Evolutionary conservation across 768 basidiomycete genomes (phyloP).

Genomic region (Termitomyces eurrhizus): DNA sequence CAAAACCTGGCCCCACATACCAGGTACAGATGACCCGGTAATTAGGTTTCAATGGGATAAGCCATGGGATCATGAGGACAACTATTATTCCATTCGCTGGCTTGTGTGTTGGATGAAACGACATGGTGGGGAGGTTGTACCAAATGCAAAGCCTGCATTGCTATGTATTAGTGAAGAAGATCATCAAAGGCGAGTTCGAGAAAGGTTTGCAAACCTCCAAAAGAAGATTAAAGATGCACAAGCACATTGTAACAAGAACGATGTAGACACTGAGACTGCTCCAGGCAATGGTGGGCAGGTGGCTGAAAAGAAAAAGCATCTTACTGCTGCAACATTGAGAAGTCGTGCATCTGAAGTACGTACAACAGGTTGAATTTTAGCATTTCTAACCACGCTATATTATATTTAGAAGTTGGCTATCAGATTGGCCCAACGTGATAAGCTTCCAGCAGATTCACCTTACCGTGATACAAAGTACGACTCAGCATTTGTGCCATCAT

Average conservation of each 20-base stretch:
- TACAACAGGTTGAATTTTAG: neutral
- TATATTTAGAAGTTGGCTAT: conserved; percentile 10
- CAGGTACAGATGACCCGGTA: neutral
- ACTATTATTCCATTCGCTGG: neutral
- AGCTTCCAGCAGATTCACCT: neutral
- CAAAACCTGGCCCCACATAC: neutral
- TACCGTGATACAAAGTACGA: neutral
- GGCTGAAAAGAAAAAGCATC: conserved; percentile 1
- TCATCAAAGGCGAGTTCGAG: neutral
- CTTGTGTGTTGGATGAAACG: neutral
- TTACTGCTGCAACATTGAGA: neutral
- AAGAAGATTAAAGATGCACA: too few species aligned
- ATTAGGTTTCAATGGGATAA: neutral
- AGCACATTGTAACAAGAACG: too few species aligned
- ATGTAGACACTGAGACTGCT: neutral
- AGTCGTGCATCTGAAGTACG: neutral
- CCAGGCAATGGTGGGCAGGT: neutral
- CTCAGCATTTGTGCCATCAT: conserved; percentile 7
- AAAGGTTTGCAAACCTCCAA: neutral
- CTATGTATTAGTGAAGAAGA: neutral
- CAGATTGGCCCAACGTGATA: conserved; percentile 3
- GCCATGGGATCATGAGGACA: neutral
- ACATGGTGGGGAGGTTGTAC: neutral
- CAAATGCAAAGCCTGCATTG: neutral
- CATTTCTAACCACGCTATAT: neutral